Evolutionary conservation across 345 rosid genomes (phyloP).

Genomic region (Corchorus capsularis): DNA sequence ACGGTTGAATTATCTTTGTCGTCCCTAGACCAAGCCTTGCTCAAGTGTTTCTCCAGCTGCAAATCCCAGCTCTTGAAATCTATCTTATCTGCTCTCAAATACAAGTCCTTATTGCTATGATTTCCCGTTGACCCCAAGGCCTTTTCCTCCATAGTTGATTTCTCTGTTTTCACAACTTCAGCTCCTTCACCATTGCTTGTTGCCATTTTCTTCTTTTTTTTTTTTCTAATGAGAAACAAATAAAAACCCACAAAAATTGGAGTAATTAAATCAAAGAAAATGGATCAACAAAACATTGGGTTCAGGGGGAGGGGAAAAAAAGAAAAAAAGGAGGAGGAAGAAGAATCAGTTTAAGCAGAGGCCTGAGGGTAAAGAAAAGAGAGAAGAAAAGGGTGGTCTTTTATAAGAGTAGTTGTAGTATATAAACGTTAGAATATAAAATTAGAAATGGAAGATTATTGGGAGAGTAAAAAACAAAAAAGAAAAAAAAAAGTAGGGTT

Average conservation of each 20-base stretch:
- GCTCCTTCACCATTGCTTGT: constrained; percentile 9
- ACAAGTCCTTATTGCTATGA: constrained; percentile 50
- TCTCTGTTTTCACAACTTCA: constrained; percentile 17
- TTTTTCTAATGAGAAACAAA: not conserved
- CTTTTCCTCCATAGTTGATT: not conserved
- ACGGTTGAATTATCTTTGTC: constrained; percentile 25
- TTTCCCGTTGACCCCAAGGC: constrained; percentile 5
- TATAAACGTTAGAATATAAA: no score
- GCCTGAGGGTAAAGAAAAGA: not conserved
- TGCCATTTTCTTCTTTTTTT: constrained; percentile 9
- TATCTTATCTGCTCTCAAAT: constrained; percentile 68
- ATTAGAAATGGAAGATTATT: not conserved
- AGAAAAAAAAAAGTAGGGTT: not conserved
- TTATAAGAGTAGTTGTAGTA: not conserved
- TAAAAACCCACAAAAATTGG: not conserved
- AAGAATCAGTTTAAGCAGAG: not conserved
- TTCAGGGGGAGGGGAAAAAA: not conserved
- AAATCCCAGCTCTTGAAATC: constrained; percentile 86
- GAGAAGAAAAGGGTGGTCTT: not conserved
- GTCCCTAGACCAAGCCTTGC: constrained; percentile 64
- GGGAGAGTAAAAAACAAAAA: not conserved
- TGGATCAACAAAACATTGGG: not conserved
- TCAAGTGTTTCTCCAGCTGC: constrained; percentile 76
- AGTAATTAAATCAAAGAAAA: not conserved
- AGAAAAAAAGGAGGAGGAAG: not conserved